A percentile compares a stretch with the other conserved stretches of the same genome.
phyloP scores from a whole-genome alignment of 1,284 basidiomycete species.

The Ustilago sp. region DNA sequence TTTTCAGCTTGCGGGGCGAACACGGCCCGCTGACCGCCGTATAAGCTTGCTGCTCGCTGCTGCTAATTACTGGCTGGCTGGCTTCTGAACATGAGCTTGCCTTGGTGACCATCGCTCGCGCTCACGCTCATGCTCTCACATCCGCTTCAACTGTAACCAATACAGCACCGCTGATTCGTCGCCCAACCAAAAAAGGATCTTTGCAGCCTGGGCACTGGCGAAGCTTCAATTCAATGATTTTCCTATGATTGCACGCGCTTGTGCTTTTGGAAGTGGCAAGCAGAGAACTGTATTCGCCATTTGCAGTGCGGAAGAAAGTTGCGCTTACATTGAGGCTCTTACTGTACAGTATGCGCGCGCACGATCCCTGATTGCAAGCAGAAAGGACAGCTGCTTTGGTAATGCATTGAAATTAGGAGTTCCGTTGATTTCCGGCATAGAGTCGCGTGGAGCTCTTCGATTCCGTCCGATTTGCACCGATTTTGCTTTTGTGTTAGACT shows the following conservation, averaged over 20 bases:
- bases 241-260: neutral
- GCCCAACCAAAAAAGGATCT: neutral
- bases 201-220: neutral
- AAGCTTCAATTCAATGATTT: neutral
- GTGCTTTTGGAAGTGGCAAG: neutral
- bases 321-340: neutral
- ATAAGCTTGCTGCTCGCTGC: neutral
- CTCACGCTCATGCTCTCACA: neutral
- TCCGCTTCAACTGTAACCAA: slow-evolving; percentile 21
- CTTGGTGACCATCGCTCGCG: neutral
- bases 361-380: neutral
- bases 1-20: slow-evolving; percentile 39
- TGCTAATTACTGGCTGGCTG: neutral
- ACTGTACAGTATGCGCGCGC: neutral
- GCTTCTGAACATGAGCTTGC: slow-evolving; percentile 1
- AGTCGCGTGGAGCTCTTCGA: neutral
- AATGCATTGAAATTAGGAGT: slow-evolving; percentile 10
- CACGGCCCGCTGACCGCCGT: slow-evolving; percentile 9
- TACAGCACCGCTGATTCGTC: slow-evolving; percentile 33
- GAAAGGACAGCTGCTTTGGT: slow-evolving; percentile 25
- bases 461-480: slow-evolving; percentile 34
- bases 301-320: slow-evolving; percentile 33
- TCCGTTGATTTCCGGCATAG: slow-evolving; percentile 36
- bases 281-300: neutral
- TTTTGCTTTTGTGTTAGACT: neutral